phyloP scores from a whole-genome alignment of 169 alveolate species.

The Cystoisospora suis region DNA sequence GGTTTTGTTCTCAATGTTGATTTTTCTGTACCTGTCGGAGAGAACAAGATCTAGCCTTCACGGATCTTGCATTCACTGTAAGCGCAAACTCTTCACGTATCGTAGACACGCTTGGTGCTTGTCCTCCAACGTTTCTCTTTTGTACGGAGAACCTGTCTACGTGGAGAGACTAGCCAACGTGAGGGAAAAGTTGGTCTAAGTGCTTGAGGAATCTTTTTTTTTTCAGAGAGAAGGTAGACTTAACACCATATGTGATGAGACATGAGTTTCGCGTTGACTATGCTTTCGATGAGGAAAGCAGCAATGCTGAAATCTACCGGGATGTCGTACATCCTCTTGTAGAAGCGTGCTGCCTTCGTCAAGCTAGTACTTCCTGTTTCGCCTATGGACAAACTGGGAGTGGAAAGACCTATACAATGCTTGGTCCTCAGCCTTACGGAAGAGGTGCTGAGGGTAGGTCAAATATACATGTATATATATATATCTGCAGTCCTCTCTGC shows the following conservation, averaged over 20 bases:
- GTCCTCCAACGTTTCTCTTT: too few relatives aligned
- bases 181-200: too few relatives aligned
- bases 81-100: too few relatives aligned
- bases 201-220: too few relatives aligned
- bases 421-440: slow-evolving; percentile 74
- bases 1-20: too few relatives aligned
- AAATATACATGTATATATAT: too few relatives aligned
- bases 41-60: too few relatives aligned
- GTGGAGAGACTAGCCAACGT: too few relatives aligned
- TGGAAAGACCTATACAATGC: slow-evolving; percentile 87
- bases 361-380: slow-evolving; percentile 80
- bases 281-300: slow-evolving; percentile 77
- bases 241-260: slow-evolving; percentile 77
- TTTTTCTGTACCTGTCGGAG: too few relatives aligned
- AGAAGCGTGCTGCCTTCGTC: slow-evolving; percentile 70
- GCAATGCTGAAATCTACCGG: slow-evolving; percentile 73
- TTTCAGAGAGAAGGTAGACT: slow-evolving; percentile 64
- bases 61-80: too few relatives aligned
- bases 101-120: too few relatives aligned
- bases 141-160: too few relatives aligned
- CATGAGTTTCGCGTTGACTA: slow-evolving; percentile 84
- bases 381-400: slow-evolving; percentile 88
- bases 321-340: slow-evolving; percentile 78
- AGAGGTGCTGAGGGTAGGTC: background rate
- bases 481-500: background rate